Evolutionary conservation across 108 stramenopile genomes (phyloP), one percentile per base, ranked within the genome.

Genomic region (Parietichytrium sp.): DNA sequence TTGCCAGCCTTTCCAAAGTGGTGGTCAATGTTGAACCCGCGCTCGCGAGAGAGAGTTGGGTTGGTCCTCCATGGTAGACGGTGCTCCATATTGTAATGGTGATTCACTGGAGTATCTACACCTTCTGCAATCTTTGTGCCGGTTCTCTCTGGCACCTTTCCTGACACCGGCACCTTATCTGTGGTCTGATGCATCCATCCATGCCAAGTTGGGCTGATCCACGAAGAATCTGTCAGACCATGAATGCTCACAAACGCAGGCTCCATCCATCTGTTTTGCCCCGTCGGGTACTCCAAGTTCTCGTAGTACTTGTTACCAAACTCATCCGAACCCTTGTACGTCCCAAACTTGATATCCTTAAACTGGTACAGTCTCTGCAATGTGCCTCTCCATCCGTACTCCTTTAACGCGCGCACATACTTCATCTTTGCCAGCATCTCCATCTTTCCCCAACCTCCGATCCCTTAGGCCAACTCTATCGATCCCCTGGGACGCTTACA

Each of bases 281-380:
- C 61, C 45, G 20, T 72, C 25, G 15, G 15, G 54, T 55, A 0
- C 10, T 72, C 42, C 20, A 72, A 25, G 61, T 72, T 72, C 3
- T 72, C 61, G 61, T 18, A 72, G 61, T 72, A 72, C 61, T 72
- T 72, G 61, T 72, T 72, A 42, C 61, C 61, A 45, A 45, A 45
- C 61, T 72, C 61, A 25, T 72, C 61, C 38, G 6, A 6, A n/a
- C 61, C 61, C 23, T 45, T 42, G 38, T 45, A 72, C 2, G 61
- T 72, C 38, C 61, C 61, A 42, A 72, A 72, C 61, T 72, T 72
- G 3, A 72, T 72, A 33, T 72, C 38, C 33, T 72, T 72, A 8
- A 72, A 42, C 38, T 36, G 33, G 61, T 45, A 72, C 10, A 72
- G 10, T 42, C 20, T 72, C 29, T 25, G 33, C 3, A 72, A 6